Evolutionary conservation across 1,139 yeast genomes (phyloP), one percentile per base, ranked within the genome.

Genomic region (Taphrina wiesneri): DNA sequence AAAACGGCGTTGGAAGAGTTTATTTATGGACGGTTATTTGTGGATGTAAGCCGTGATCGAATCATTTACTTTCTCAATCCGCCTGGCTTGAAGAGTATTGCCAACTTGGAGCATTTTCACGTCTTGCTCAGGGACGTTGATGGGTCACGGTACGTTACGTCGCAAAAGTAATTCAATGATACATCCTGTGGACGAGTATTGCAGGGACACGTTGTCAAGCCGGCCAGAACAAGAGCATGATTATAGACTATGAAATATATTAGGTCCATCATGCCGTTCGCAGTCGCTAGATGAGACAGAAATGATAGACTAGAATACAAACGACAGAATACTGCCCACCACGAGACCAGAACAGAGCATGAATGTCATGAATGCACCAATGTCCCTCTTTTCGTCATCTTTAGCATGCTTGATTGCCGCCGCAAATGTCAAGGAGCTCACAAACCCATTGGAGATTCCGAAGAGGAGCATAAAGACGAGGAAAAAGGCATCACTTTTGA

Each of bases 371-470:
- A 60, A 41, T 9, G 64, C 64, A 15, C 64, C 64, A 21, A 41
- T 30, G 17, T 41, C 47, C 17, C 47, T 17, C 36, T 51, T 60
- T n/a, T 51, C 57, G 6, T 49, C 43, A 15, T 28, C 34, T 11
- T n/a, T 15, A 2, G 64, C 64, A 4, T 49, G 51, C 23, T 60
- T 53, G 21, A 60, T 49, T 13, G 64, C 64, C 5, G 57, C 56
- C 30, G 57, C 26, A 51, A 51, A 45, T 3, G 49, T 39, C 25
- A 60, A 25, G 15, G 64, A 60, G 13, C 59, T 82, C 46, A 89
- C 79, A 72, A 91, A 96, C 3, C 99, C 99, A 73, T 90, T 91
- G 6, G 96, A 84, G 57, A 90, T 73, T 0, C 99, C 99, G 78
- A 90, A 93, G 11, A 83, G 65, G 65, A 90, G 83, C 75, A 91